Base-by-base conservation (phyloP, 805 yeast species). In the Metschnikowia gruessii region DNA sequence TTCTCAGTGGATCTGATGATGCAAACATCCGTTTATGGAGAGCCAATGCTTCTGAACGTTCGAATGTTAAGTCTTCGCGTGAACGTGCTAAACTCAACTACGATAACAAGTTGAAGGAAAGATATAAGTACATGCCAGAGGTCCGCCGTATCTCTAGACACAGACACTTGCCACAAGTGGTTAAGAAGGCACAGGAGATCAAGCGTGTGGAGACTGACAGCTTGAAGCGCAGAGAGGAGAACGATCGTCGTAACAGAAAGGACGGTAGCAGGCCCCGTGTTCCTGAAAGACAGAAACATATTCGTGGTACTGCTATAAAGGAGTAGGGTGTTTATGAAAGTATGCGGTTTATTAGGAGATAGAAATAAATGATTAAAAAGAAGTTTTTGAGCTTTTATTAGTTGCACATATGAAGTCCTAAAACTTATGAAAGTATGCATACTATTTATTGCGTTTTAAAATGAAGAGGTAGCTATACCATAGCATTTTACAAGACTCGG, bases 91-190 rank as follows among this genome's bases (percentile, higher is more conserved):
- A 88, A 66, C 71, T 90, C 58, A 97, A 92, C 66, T 92, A 94
- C 68, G 96, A 89, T 64, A 87, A 81, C 44, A 92, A 95, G 41
- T 78, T 94, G 66, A 91, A 91, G 68, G 95, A 92, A 61, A 79
- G 96, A 63, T 94, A 80, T 76, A 87, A 87, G 70, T 83, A 84
- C 70, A 91, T 94, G 98, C 99, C 99, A 1, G 99, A 94, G 67
- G 85, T 94, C 60, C 81, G 81, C 61, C 79, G 97, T 58, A 94
- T 94, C 51, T 72, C 89, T 24, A 81, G 91, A 66, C 98, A 94
- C 69, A 82, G 99, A 65, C 97, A 94, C 63, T 75, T 92, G 44
- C 99, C 99, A 18, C 71, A 72, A 49, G 87, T 85, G 40, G 80
- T 94, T 55, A 92, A 91, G 79, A 87, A 85, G 66, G 97, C 97